These are phyloP conservation scores for Penicillium freii DNA, from an alignment of 2,329 filamentous ascomycete species.

Conservation along the genomic window DNA sequence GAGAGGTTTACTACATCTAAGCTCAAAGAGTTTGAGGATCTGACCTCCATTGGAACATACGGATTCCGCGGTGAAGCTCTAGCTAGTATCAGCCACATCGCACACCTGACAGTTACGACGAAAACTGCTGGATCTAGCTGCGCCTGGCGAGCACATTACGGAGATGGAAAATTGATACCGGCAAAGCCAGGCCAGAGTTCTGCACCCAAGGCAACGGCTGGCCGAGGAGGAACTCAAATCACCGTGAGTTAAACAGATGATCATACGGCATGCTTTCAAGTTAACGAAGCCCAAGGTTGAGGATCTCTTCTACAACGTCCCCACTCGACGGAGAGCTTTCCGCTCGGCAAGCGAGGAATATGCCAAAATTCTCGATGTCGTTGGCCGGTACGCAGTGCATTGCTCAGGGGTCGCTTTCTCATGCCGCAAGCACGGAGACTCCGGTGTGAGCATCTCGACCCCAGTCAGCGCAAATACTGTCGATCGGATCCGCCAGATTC, in stretches of 20 bases:
- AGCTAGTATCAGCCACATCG: constrained; percentile 97
- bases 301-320: constrained; percentile 95
- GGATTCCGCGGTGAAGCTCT: constrained; percentile 96
- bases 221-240: constrained; percentile 87
- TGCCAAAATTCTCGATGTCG: constrained; percentile 94
- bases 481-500: constrained; percentile 86
- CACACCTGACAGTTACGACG: constrained; percentile 91
- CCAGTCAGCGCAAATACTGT: constrained; percentile 67
- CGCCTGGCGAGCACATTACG: constrained; percentile 87
- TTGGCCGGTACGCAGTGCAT: constrained; percentile 90
- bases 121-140: constrained; percentile 84
- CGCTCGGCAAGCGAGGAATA: constrained; percentile 91
- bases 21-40: constrained; percentile 86
- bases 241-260: constrained; percentile 54
- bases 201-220: constrained; percentile 84
- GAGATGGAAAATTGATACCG: constrained; percentile 75
- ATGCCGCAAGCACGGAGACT: constrained; percentile 93
- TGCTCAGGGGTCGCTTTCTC: constrained; percentile 89
- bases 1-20: constrained; percentile 98
- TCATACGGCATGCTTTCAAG: background rate
- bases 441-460: constrained; percentile 76
- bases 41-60: constrained; percentile 87
- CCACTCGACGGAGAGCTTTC: constrained; percentile 82
- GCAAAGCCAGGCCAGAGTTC: constrained; percentile 82
- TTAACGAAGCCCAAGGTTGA: constrained; percentile 58